Evolutionary conservation across 805 yeast species (phyloP).

Genomic region (Starmerella bacillaris): DNA sequence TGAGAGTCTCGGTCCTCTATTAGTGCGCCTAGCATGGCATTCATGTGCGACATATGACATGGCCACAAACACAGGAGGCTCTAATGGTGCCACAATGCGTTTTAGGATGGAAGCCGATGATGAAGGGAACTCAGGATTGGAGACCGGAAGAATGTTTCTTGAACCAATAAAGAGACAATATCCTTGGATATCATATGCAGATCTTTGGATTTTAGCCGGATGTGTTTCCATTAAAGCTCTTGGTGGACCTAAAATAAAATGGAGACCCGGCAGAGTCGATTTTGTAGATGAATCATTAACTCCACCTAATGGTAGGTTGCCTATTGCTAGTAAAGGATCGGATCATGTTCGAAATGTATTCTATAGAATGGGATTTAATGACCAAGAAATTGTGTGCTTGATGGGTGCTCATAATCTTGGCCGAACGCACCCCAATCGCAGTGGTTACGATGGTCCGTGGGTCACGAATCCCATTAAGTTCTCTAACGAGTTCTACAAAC

Average conservation of each 20-base stretch:
- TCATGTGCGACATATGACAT: slow-evolving; percentile 61
- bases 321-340: slow-evolving; percentile 38
- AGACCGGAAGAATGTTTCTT: slow-evolving; percentile 37
- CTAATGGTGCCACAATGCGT: slow-evolving; percentile 40
- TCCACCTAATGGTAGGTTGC: slow-evolving; percentile 47
- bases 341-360: slow-evolving; percentile 39
- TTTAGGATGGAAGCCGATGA: slow-evolving; percentile 29
- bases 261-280: slow-evolving; percentile 64
- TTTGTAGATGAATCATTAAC: slow-evolving; percentile 34
- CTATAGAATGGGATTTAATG: slow-evolving; percentile 41
- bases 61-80: slow-evolving; percentile 33
- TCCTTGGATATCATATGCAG: slow-evolving; percentile 49
- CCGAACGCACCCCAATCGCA: slow-evolving; percentile 41
- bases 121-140: slow-evolving; percentile 34
- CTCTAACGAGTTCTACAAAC: slow-evolving; percentile 54
- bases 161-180: slow-evolving; percentile 36
- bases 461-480: slow-evolving; percentile 61
- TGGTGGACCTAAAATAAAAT: slow-evolving; percentile 50
- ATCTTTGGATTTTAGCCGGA: slow-evolving; percentile 58
- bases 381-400: slow-evolving; percentile 43
- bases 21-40: slow-evolving; percentile 76
- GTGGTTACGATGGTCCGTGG: slow-evolving; percentile 85
- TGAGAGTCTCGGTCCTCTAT: slow-evolving; percentile 56
- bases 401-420: slow-evolving; percentile 49
- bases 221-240: slow-evolving; percentile 43